Conservation (phyloP, 306 rosid species). For the Cyclanthera cordifolia region DNA sequence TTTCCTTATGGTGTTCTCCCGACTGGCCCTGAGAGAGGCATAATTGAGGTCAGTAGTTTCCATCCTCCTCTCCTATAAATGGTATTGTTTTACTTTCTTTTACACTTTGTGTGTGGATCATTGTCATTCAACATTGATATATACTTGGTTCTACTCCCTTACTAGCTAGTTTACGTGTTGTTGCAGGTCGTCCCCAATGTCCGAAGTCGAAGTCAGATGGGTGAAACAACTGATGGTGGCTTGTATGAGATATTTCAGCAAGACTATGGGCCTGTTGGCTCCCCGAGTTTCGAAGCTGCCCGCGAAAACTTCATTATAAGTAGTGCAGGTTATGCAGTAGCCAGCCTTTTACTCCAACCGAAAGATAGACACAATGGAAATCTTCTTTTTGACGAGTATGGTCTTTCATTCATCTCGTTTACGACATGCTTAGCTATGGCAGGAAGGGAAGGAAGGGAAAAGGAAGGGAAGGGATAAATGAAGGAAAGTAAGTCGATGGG, state of each 20-base stretch:
- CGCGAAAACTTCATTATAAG: slow-evolving; percentile 87
- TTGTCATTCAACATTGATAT: background rate
- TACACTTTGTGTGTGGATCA: background rate
- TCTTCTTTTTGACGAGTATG: slow-evolving; percentile 78
- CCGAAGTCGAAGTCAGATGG: slow-evolving; percentile 97
- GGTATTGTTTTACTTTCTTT: no score
- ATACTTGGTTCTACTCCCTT: background rate
- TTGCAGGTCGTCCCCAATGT: slow-evolving; percentile 86
- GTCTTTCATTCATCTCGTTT: slow-evolving; percentile 9
- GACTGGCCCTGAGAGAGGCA: slow-evolving; percentile 94
- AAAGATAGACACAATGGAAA: slow-evolving; percentile 97
- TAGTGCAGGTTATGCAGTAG: slow-evolving; percentile 98
- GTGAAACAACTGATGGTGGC: slow-evolving; percentile 97
- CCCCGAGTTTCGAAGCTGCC: slow-evolving; percentile 77
- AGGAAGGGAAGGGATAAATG: no score
- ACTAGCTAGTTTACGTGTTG: slow-evolving; percentile 7
- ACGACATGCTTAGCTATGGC: no score
- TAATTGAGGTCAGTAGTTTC: slow-evolving; percentile 93
- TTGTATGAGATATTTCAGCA: slow-evolving; percentile 93
- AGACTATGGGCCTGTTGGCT: slow-evolving; percentile 84
- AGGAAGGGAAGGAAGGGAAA: no score
- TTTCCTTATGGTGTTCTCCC: slow-evolving; percentile 97
- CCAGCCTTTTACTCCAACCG: slow-evolving; percentile 94
- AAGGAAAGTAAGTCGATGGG: no score
- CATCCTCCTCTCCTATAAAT: no score